These are phyloP conservation scores for Niveomyces coronatus DNA, from an alignment of 2,329 filamentous ascomycete species.

Conservation along the genomic window DNA sequence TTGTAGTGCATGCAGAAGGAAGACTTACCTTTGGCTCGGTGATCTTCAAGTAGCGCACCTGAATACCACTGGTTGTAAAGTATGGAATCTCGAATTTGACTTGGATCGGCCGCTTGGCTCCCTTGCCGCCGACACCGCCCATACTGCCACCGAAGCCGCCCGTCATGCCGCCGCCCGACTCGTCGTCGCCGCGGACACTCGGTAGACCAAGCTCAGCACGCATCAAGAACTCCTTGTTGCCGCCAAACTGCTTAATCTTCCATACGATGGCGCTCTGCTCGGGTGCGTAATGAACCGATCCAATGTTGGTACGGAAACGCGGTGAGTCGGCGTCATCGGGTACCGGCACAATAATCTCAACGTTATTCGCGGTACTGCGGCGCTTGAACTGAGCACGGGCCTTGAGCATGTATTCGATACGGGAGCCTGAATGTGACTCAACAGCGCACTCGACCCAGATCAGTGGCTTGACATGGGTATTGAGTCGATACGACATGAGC, in stretches of 20 bases:
- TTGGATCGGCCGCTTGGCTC: conserved; percentile 85
- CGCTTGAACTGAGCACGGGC: conserved; percentile 97
- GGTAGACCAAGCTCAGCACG: conserved; percentile 89
- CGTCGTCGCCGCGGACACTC: conserved; percentile 88
- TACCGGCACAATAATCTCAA: conserved; percentile 94
- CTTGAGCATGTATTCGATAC: conserved; percentile 99
- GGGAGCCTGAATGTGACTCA: conserved; percentile 86
- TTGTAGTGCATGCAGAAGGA: not conserved
- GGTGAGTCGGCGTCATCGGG: conserved; percentile 95
- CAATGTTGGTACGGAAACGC: conserved; percentile 94
- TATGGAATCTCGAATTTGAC: conserved; percentile 99
- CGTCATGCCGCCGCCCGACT: conserved; percentile 94
- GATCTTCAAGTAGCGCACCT: conserved; percentile 97
- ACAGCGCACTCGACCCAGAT: conserved; percentile 99
- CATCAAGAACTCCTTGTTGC: conserved; percentile 98
- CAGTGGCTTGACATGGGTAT: conserved; percentile 95
- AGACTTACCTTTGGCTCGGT: conserved; percentile 89
- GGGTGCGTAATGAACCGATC: conserved; percentile 92
- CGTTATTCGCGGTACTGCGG: conserved; percentile 94
- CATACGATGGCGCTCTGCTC: conserved; percentile 97
- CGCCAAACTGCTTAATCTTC: conserved; percentile 99
- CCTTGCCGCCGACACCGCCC: conserved; percentile 81
- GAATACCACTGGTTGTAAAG: conserved; percentile 98
- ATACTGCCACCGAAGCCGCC: conserved; percentile 94
- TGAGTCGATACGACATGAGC: conserved; percentile 97